Evolutionary conservation across 2,329 filamentous ascomycete species (phyloP).

Genomic region (Sarocladiaceae sp.): DNA sequence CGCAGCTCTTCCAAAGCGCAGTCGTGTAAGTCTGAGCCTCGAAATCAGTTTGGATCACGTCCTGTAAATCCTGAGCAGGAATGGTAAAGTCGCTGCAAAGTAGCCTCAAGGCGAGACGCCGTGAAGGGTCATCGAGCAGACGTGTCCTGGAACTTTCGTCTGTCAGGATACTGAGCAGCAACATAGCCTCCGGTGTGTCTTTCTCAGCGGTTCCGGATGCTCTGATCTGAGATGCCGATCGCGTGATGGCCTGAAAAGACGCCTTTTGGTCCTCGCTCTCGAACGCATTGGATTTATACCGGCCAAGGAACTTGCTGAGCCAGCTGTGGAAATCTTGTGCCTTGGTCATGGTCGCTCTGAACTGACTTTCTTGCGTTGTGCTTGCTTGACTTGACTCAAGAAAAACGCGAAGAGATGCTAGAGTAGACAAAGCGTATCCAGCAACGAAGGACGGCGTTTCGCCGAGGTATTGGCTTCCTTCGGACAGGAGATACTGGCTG

Average conservation of each 20-base stretch:
- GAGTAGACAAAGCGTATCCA: slow-evolving; percentile 72
- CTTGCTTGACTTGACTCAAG: slow-evolving; percentile 70
- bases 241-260: slow-evolving; percentile 64
- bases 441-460: slow-evolving; percentile 71
- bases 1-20: slow-evolving; percentile 73
- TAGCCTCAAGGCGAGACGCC: slow-evolving; percentile 64
- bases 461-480: slow-evolving; percentile 61
- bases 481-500: slow-evolving; percentile 74
- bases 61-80: slow-evolving; percentile 40
- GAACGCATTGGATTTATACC: slow-evolving; percentile 54
- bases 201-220: slow-evolving; percentile 65
- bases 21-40: slow-evolving; percentile 58
- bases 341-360: slow-evolving; percentile 70
- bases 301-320: slow-evolving; percentile 66
- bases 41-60: slow-evolving; percentile 66
- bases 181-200: slow-evolving; percentile 69
- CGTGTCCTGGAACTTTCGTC: slow-evolving; percentile 61
- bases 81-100: slow-evolving; percentile 72
- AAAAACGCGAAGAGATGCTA: slow-evolving; percentile 75
- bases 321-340: slow-evolving; percentile 73
- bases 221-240: slow-evolving; percentile 63
- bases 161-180: slow-evolving; percentile 74
- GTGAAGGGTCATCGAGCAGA: slow-evolving; percentile 66
- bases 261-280: slow-evolving; percentile 42
- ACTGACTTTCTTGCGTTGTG: slow-evolving; percentile 81